Base-by-base conservation (phyloP, 495 filamentous ascomycete genomes). In the Ascodesmis nigricans region DNA sequence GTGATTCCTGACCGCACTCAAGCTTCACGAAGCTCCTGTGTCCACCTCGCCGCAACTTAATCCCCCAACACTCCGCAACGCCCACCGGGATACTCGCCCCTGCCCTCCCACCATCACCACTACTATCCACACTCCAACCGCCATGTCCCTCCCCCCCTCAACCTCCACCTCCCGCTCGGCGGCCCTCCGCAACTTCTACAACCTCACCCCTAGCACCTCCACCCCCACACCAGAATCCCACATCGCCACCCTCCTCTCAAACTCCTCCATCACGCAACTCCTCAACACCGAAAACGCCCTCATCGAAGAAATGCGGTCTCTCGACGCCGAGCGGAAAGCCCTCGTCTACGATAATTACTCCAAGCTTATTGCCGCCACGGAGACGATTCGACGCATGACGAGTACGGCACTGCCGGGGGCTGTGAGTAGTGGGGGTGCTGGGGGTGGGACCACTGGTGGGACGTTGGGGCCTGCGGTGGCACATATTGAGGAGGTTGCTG, bases 281-380 rank as follows among this genome's bases (percentile, higher is more conserved):
- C 23, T 25, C 6, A 6, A 6, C 23, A 6, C 51, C 28, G 65
- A 71, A 47, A 55, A 77, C 17, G 73, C 78, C 55, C 46, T 50
- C 19, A 53, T 61, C 6, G 51, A 50, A 44, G 87, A 95, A 53
- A 87, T 91, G 22, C 63, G 81, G 15, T 78, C 76, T 1, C 63
- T 95, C 11, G 87, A 95, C 49, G 83, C 84, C 14, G 87, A 97
- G 60, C 71, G 79, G 47, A 97, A 97, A 55, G 82, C 87, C 15
- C 60, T 97, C 25, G 87, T 97, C 3, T 97, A 97, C 53, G 87
- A 97, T 54, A 97, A 97, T 53, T 97, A 93, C 55, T 78, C 71
- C 41, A 95, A 93, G 59, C 58, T 97, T 47, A 93, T 97, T 41
- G 67, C 70, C 11, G 87, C 87, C 10, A 93, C 90, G 9, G 82